Base-by-base conservation (phyloP, 352 stramenopile genomes). In the Paralagenidium karlingii region DNA sequence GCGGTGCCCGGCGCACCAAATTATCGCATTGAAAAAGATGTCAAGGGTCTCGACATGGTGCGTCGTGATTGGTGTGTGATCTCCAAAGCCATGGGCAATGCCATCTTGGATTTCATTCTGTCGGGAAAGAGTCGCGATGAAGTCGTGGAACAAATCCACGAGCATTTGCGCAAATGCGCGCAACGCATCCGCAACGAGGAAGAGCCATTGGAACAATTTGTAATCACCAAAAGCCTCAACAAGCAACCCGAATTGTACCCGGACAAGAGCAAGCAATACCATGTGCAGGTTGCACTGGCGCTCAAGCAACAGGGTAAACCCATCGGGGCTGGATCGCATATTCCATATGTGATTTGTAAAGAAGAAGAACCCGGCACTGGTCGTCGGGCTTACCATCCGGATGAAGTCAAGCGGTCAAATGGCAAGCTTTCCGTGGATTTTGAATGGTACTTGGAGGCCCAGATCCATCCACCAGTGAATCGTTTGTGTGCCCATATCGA, bases 201-300 rank as follows among this genome's bases (percentile, higher is more conserved):
- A 10, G 67, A 99, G 25, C 69, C 82, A 3, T 70, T 99, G 24
- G 82, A 96, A 28, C 92, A 99, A 63, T 99, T 96, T 59, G 79
- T 98, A 16, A 99, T 99, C 51, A 99, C 96, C 12, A 99, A 99
- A 68, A 97, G 93, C 24, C 68, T 99, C 18, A 99, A 98, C 80
- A 99, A 99, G 53, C 83, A 95, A 45, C 95, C 96, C 5, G 94
- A 98, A 53, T 90, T 99, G 46, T 97, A 97, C 48, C 92, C 95
- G 4, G 94, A 99, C 75, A 80, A 74, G 15, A 97, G 97, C 39
- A 92, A 90, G 45, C 87, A 98, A 54, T 83, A 86, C 45, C 96
- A 99, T 60, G 82, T 99, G 2, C 85, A 97, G 61, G 96, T 99
- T 8, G 96, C 96, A 2, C 75, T 98, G 36, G 85, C 80, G 34